Conservation (phyloP, 805 yeast genomes). For the Ogataea paraovalis region DNA sequence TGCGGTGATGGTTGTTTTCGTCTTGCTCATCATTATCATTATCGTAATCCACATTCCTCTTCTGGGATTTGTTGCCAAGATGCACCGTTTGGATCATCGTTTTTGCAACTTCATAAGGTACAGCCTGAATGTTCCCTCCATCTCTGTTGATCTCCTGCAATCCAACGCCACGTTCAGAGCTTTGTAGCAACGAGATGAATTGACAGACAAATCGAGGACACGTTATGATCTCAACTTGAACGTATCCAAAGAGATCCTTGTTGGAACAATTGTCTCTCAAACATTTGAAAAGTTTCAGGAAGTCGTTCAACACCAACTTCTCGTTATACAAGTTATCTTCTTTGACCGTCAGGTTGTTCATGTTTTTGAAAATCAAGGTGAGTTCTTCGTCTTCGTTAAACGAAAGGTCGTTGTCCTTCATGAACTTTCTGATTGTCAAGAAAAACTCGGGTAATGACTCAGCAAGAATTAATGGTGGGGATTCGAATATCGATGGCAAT, state of each 20-base stretch:
- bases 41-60: neutral
- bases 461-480: slow-evolving; percentile 7
- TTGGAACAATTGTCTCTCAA: slow-evolving; percentile 22
- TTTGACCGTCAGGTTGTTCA: slow-evolving; percentile 18
- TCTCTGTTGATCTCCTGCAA: slow-evolving; percentile 14
- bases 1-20: neutral
- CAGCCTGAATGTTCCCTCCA: neutral
- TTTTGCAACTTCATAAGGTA: neutral
- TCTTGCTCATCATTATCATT: neutral
- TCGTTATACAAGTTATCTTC: slow-evolving; percentile 22
- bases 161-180: slow-evolving; percentile 13
- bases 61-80: neutral
- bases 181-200: slow-evolving; percentile 5
- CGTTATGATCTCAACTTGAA: slow-evolving; percentile 18
- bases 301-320: slow-evolving; percentile 16
- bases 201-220: slow-evolving; percentile 12
- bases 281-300: slow-evolving; percentile 16
- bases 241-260: slow-evolving; percentile 21
- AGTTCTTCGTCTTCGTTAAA: slow-evolving; percentile 11
- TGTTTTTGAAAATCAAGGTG: slow-evolving; percentile 17
- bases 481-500: slow-evolving; percentile 18
- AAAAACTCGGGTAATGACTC: slow-evolving; percentile 10
- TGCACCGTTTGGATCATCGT: neutral
- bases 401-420: slow-evolving; percentile 4
- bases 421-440: slow-evolving; percentile 7